Evolutionary conservation across 495 filamentous ascomycete species (phyloP), one percentile per base, ranked within the genome.

Genomic region (Chaetomium tenue): DNA sequence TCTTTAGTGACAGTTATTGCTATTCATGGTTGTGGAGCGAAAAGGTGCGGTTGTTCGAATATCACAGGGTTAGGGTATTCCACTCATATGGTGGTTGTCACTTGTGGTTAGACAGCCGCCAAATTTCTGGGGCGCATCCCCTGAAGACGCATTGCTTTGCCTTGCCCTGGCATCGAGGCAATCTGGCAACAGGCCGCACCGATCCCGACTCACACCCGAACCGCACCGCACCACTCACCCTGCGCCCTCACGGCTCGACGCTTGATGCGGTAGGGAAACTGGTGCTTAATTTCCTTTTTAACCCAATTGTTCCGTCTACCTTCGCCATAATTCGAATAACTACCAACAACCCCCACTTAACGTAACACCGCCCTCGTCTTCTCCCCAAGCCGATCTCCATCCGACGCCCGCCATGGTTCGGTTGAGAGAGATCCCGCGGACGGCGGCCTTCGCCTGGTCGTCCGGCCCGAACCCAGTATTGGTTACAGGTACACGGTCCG

Each of bases 381-480:
- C 40, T 39, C 50, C 44, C 22, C 58, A 18, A 22, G 20, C 40
- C 47, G 20, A 67, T 61, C 53, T 47, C 26, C 37, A 40, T 23
- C 48, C 63, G 52, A 55, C 26, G 55, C 48, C 9, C 81, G 88
- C 72, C 74, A 99, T 99, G 94, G 93, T 96, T 71, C 88, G 91
- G 76, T 81, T 97, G 78, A 86, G 93, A 81, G 92, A 98, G 79
- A 93, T 99, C 73, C 89, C 92, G 72, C 85, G 94, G 78, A 98
- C 94, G 63, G 93, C 93, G 76, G 90, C 93, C 71, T 98, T 99
- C 72, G 91, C 95, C 64, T 99, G 94, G 93, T 94, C 92, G 65
- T 89, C 92, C 16, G 88, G 88, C 61, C 80, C 83, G 40, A 81
- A 84, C 63, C 91, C 92, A 67, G 83, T 95, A 69, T 81, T 99